Base-by-base conservation (phyloP, 176 grass and related monocot genomes). In the Triticum monococcum region DNA sequence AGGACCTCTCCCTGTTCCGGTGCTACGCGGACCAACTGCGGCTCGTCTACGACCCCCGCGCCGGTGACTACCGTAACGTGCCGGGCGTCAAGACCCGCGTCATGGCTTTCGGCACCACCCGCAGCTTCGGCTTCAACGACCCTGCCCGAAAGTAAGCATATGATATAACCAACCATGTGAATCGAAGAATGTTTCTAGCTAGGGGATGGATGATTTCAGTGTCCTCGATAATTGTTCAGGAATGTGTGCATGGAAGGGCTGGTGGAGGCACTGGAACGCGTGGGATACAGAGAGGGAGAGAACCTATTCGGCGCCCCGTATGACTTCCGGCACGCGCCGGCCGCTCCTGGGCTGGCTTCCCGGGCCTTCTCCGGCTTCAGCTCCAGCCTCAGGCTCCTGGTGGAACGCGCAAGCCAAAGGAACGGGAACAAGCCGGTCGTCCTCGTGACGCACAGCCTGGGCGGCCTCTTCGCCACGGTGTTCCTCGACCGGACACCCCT, bases 21-120 rank as follows among this genome's bases (percentile, higher is more conserved):
- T 82, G 79, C 79, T 82, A 52, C 20, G 38, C 24, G 1, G 63
- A 81, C 24, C 79, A 48, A 40, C 79, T 81, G 8, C 79, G 40
- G 5, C 9, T 81, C 0, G 62, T 80, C 12, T 80, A 65, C 38
- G 78, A 66, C 78, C 59, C 2, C 23, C 35, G 0, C 24, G 23
- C 12, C 61, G 37, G 24, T 0, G 78, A 80, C 78, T 80, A 66
- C 38, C 37, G 61, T n/a, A 52, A 81, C 6, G 0, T 68, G 62
- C 25, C 40, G 8, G 40, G 79, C 79, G 79, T 81, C 0, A 2
- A 67, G 40, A 68, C 79, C 0, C 63, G 40, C 5, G 40, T 68
- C 25, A 9, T 68, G 38, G 26, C 62, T 4, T 81, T 81, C 38
- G 40, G 79, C 79, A 22, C 79, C 40, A 81, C 79, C 25, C 62